Percentiles rank a stretch among this genome's conserved stretches.
Evolutionary conservation across 768 basidiomycete species (phyloP).

Genomic region (Xerocomellus amylosporus): DNA sequence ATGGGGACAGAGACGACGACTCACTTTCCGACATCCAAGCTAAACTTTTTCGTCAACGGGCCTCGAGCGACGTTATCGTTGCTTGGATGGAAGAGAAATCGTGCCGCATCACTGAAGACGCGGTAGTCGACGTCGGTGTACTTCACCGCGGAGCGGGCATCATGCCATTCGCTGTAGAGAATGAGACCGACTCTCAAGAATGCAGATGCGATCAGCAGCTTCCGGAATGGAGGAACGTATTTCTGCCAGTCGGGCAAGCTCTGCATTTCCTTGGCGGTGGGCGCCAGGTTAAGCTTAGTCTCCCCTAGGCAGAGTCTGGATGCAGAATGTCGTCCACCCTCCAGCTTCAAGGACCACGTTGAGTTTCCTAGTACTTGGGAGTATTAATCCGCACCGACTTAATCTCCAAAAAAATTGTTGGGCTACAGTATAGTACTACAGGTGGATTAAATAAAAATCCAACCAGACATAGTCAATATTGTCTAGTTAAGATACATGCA

Average conservation of each 20-base stretch:
- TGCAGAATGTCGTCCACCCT: too few species aligned
- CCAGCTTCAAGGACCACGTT: too few species aligned
- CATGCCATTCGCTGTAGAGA: constrained; percentile 88
- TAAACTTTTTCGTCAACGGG: constrained; percentile 42
- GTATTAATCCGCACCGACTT: too few species aligned
- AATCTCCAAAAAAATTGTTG: background rate
- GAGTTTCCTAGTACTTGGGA: background rate
- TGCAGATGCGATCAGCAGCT: constrained; percentile 51
- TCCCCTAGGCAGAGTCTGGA: too few species aligned
- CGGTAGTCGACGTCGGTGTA: constrained; percentile 99
- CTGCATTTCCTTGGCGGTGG: background rate
- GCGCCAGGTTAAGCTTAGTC: background rate
- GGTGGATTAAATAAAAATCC: too few species aligned
- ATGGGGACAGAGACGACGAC: constrained; percentile 32
- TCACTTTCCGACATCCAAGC: constrained; percentile 67
- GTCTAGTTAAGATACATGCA: constrained; percentile 20
- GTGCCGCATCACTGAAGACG: constrained; percentile 91
- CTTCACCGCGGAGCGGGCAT: constrained; percentile 76
- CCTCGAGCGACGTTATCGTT: constrained; percentile 59
- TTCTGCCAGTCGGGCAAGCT: constrained; percentile 10
- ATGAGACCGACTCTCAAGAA: constrained; percentile 69
- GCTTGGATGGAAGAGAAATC: constrained; percentile 56
- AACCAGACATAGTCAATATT: too few species aligned
- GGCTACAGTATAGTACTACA: background rate
- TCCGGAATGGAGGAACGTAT: constrained; percentile 40